Evolutionary conservation across 1,284 basidiomycete species (phyloP).

Genomic region (Anthracocystis panici-leucophaei): DNA sequence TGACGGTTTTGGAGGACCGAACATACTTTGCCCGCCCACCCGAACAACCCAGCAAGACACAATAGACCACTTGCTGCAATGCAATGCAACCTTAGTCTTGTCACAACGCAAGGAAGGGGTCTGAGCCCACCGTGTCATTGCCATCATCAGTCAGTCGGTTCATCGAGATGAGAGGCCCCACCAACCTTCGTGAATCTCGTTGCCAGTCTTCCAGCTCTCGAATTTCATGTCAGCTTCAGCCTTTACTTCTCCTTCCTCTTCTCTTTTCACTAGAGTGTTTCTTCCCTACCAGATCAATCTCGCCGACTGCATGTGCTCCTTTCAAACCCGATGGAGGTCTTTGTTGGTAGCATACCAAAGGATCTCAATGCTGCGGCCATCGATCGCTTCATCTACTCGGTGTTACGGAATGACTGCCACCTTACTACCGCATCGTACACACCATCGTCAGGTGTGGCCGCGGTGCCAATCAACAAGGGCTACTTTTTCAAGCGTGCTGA

Average conservation of each 20-base stretch:
- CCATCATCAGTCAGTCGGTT: background rate
- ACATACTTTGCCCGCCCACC: too few relatives aligned
- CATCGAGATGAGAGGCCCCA: background rate
- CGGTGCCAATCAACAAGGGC: slow-evolving; percentile 21
- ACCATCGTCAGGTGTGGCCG: background rate
- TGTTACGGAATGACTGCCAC: slow-evolving; percentile 10
- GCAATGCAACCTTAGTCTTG: background rate
- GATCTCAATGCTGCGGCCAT: slow-evolving; percentile 5
- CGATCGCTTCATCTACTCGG: slow-evolving; percentile 28
- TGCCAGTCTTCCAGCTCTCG: too few relatives aligned
- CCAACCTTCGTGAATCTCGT: background rate
- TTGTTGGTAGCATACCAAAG: slow-evolving; percentile 6
- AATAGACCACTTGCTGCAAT: slow-evolving; percentile 3
- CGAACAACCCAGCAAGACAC: background rate
- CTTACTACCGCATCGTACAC: background rate
- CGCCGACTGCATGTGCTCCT: too few relatives aligned
- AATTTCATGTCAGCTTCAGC: too few relatives aligned
- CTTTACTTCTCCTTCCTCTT: too few relatives aligned
- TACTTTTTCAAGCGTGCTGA: slow-evolving; percentile 25
- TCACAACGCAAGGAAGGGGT: background rate
- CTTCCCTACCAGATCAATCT: too few relatives aligned
- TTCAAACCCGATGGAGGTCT: slow-evolving; percentile 24
- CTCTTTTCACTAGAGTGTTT: background rate
- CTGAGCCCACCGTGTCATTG: slow-evolving; percentile 1
- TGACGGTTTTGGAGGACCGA: too few relatives aligned